Evolutionary conservation across 176 grass and related monocot species (phyloP), one percentile per base, ranked within the genome.

Genomic region (Dactylis glomerata): DNA sequence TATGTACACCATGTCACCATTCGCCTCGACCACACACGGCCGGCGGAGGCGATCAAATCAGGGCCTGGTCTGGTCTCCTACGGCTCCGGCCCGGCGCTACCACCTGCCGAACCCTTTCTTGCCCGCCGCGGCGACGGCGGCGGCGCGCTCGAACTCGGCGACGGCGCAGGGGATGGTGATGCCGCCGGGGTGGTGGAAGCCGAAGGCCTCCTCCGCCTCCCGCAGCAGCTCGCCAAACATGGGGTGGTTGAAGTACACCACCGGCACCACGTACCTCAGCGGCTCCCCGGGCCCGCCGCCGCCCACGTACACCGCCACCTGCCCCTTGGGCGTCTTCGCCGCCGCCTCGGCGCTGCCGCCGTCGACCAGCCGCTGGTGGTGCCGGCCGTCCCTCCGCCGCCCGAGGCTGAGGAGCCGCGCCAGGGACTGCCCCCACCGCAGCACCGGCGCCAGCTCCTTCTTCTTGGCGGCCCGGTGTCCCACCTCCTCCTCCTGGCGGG

Each of bases 211-310:
- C 91, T 98, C 93, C 3, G 96, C 93, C 91, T 98, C 96, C 81
- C 67, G 36, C 51, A 98, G 82, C 85, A 98, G 82, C 77, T 95
- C 93, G 8, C 89, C 91, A 70, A 98, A 98, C 87, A 94, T 67
- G 7, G 96, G 96, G 82, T 98, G 96, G 87, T 98, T 98, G 79
- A 98, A 94, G 87, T 98, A 95, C 57, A 95, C 89, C 66, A 95
- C 89, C 5, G 96, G 96, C 24, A 98, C 96, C 81, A 95, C 83
- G 83, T 93, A 95, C 76, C 96, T 40, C 31, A 86, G 65, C 49
- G 88, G 81, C 10, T 85, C 90, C 14, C 81, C 87, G 0, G 82
- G 81, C 11, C 14, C 81, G 14, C 68, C 75, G 27, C 85, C 93
- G 37, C 77, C 89, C 9, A 98, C 91, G 83, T 98, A 98, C 83